Conservation (phyloP, 192 early-diverging fungal species). For the Martensiomyces pterosporus region DNA sequence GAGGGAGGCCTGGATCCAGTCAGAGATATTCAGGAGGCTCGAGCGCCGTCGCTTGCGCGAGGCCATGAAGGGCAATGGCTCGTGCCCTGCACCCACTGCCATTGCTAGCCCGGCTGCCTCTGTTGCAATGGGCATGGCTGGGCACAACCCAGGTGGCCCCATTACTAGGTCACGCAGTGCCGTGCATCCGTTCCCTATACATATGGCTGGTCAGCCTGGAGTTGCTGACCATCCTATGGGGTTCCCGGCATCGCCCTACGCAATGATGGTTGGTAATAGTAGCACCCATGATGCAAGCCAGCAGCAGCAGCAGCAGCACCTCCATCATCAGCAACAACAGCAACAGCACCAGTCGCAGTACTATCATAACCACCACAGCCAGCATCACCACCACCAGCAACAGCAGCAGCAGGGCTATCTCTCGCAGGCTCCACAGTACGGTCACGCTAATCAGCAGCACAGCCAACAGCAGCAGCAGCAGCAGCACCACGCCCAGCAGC, state of each 20-base stretch:
- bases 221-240: conserved; percentile 36
- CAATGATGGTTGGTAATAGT: conserved; percentile 37
- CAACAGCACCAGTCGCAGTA: conserved; percentile 9
- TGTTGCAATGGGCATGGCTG: conserved; percentile 13
- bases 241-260: conserved; percentile 37
- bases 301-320: conserved; percentile 20
- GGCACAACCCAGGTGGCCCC: conserved; percentile 26
- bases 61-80: conserved; percentile 42
- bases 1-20: conserved; percentile 61
- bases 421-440: conserved; percentile 5
- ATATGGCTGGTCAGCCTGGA: conserved; percentile 15
- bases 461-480: conserved; percentile 18
- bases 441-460: conserved; percentile 2
- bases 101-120: conserved; percentile 21
- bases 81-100: conserved; percentile 31
- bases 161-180: conserved; percentile 42
- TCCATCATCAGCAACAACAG: conserved; percentile 14
- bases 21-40: conserved; percentile 55
- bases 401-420: conserved; percentile 17
- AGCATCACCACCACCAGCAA: conserved; percentile 13
- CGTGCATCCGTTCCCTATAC: conserved; percentile 40
- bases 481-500: conserved; percentile 9
- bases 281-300: conserved; percentile 20
- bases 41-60: conserved; percentile 48
- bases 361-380: conserved; percentile 7